These are phyloP conservation scores for Craspedostauros australis DNA, from an alignment of 108 stramenopile species.

Conservation along the genomic window DNA sequence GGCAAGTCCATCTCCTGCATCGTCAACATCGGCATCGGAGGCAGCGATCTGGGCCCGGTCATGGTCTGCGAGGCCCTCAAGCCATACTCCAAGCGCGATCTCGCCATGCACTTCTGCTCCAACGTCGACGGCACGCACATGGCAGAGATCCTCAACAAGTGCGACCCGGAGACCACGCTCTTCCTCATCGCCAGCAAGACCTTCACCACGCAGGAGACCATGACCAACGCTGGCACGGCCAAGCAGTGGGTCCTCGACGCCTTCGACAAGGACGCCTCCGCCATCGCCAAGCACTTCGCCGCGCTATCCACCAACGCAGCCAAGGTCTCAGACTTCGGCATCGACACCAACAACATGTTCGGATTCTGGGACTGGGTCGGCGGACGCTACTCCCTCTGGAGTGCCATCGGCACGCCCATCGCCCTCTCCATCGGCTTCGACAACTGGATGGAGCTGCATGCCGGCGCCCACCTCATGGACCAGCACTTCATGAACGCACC, in stretches of 20 bases:
- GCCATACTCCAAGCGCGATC: slow-evolving; percentile 78
- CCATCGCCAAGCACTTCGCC: slow-evolving; percentile 91
- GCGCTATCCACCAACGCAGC: slow-evolving; percentile 71
- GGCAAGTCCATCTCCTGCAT: slow-evolving; percentile 88
- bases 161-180: slow-evolving; percentile 83
- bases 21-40: slow-evolving; percentile 96
- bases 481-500: slow-evolving; percentile 93
- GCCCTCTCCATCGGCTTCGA: slow-evolving; percentile 87
- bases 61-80: slow-evolving; percentile 95
- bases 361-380: slow-evolving; percentile 99
- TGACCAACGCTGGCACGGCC: slow-evolving; percentile 95
- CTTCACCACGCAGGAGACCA: slow-evolving; percentile 98
- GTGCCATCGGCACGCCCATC: slow-evolving; percentile 87
- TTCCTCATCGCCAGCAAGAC: slow-evolving; percentile 94
- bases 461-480: slow-evolving; percentile 98
- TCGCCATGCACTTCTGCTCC: slow-evolving; percentile 90
- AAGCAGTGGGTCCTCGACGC: slow-evolving; percentile 84
- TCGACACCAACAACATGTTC: slow-evolving; percentile 93
- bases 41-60: slow-evolving; percentile 92
- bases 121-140: slow-evolving; percentile 97
- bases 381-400: slow-evolving; percentile 89
- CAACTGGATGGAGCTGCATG: slow-evolving; percentile 87
- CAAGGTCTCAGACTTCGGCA: slow-evolving; percentile 81
- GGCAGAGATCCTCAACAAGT: slow-evolving; percentile 77
- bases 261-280: slow-evolving; percentile 52